phyloP scores from a whole-genome alignment of 2,329 filamentous ascomycete species.

The Colletotrichum higginsianum region DNA sequence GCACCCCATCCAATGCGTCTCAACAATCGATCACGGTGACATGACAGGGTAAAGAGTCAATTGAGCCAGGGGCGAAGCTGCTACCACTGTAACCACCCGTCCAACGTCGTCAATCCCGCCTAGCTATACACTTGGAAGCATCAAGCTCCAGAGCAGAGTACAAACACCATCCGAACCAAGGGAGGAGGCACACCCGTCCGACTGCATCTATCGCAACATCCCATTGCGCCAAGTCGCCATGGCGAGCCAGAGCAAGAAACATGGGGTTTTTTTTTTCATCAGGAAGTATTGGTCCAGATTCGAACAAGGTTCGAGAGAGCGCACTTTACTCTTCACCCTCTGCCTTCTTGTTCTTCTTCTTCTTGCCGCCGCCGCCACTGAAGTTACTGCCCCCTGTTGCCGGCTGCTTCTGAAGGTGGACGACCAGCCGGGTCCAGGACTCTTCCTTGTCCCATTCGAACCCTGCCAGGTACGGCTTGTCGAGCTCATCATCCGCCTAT shows the following conservation, averaged over 20 bases:
- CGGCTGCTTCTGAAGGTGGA: constrained; percentile 85
- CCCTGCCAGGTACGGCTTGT: constrained; percentile 87
- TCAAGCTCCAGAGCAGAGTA: constrained; percentile 37
- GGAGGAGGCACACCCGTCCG: constrained; percentile 47
- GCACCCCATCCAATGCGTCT: background rate
- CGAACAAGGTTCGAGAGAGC: constrained; percentile 39
- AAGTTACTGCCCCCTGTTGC: constrained; percentile 56
- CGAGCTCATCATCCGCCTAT: constrained; percentile 92
- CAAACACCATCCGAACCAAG: constrained; percentile 25
- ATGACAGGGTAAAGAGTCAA: constrained; percentile 18
- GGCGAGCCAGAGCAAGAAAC: constrained; percentile 55
- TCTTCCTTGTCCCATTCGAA: constrained; percentile 98
- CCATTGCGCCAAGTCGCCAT: constrained; percentile 58
- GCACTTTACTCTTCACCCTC: constrained; percentile 54
- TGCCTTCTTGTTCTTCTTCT: constrained; percentile 77
- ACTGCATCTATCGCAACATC: constrained; percentile 62
- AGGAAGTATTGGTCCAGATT: constrained; percentile 60
- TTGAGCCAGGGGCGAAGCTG: constrained; percentile 25
- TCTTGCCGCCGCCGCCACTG: constrained; percentile 62
- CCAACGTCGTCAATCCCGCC: constrained; percentile 4
- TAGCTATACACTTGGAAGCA: constrained; percentile 27
- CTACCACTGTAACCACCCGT: constrained; percentile 15
- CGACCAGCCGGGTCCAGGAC: constrained; percentile 88
- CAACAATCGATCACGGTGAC: background rate
- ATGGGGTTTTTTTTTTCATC: constrained; percentile 46